Evolutionary conservation across 2,329 filamentous ascomycete species (phyloP).

Genomic region (Aplosporella prunicola): DNA sequence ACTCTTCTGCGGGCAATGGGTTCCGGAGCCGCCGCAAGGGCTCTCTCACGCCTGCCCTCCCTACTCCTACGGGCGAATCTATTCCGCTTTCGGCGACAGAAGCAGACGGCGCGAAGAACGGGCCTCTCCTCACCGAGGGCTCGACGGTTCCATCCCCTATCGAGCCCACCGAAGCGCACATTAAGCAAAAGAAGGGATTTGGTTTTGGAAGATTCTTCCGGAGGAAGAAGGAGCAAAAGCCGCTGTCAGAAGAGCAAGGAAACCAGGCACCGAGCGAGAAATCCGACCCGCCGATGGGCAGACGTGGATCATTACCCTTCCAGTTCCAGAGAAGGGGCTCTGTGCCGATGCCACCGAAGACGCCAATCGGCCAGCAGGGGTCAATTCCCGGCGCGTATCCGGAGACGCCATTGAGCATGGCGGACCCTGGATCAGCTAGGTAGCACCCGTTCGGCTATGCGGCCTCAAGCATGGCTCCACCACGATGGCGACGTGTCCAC

Average conservation of each 20-base stretch:
- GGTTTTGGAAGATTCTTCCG: conserved; percentile 9
- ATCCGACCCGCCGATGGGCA: too few species aligned
- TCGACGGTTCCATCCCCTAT: too few species aligned
- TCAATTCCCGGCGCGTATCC: conserved; percentile 6
- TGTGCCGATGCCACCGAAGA: conserved; percentile 8
- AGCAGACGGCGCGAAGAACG: too few species aligned
- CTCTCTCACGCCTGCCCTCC: conserved; percentile 6
- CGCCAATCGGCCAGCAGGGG: conserved; percentile 1
- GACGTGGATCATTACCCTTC: too few species aligned
- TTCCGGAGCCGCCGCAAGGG: conserved; percentile 6
- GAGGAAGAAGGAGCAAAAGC: conserved; percentile 3
- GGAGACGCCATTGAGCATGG: conserved; percentile 8
- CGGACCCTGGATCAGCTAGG: too few species aligned
- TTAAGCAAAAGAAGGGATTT: conserved; percentile 5
- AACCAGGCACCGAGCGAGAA: neutral
- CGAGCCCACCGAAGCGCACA: conserved; percentile 4
- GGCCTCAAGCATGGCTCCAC: conserved; percentile 1
- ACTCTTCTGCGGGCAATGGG: conserved; percentile 1
- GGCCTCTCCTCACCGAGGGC: too few species aligned
- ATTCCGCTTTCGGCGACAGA: neutral
- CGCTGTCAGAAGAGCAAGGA: conserved; percentile 7
- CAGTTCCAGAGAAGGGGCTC: conserved; percentile 1
- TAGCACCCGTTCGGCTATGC: too few species aligned
- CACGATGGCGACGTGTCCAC: conserved; percentile 1
- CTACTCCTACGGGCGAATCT: neutral